Conservation (phyloP, 2,329 filamentous ascomycete genomes). For the Diaporthe batatas region DNA sequence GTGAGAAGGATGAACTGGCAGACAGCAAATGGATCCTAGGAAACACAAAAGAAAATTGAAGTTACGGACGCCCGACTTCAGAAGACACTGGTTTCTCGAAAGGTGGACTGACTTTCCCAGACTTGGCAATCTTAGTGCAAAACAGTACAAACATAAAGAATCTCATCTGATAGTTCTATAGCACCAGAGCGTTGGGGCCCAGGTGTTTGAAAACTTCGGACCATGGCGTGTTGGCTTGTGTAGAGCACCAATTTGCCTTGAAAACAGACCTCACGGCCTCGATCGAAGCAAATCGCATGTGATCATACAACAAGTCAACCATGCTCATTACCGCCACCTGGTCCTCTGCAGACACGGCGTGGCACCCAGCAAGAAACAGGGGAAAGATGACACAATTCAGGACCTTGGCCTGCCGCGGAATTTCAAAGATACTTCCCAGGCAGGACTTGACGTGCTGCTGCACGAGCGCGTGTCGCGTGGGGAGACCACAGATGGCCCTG, state of each 20-base stretch:
- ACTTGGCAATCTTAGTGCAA: neutral
- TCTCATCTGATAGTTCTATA: neutral
- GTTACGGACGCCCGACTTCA: neutral
- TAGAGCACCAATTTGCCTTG: neutral
- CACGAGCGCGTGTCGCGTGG: conserved; percentile 54
- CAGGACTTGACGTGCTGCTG: conserved; percentile 55
- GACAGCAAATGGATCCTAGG: neutral
- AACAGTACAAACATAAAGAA: no score
- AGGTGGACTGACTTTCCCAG: neutral
- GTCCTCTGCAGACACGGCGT: conserved; percentile 50
- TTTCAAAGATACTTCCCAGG: conserved; percentile 54
- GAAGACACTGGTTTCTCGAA: neutral
- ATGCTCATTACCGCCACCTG: conserved; percentile 45
- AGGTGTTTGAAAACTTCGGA: neutral
- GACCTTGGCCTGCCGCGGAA: conserved; percentile 52
- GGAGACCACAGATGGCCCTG: conserved; percentile 56
- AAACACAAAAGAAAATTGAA: neutral
- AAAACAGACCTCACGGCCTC: neutral
- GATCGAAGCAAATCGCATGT: conserved; percentile 55
- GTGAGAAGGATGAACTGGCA: neutral
- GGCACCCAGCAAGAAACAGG: conserved; percentile 54
- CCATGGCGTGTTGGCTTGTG: neutral
- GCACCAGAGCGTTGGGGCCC: neutral
- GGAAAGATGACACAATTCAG: conserved; percentile 57
- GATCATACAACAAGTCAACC: conserved; percentile 47